phyloP scores from a whole-genome alignment of 169 alveolate genomes.

The Cryptosporidium viatorum region DNA sequence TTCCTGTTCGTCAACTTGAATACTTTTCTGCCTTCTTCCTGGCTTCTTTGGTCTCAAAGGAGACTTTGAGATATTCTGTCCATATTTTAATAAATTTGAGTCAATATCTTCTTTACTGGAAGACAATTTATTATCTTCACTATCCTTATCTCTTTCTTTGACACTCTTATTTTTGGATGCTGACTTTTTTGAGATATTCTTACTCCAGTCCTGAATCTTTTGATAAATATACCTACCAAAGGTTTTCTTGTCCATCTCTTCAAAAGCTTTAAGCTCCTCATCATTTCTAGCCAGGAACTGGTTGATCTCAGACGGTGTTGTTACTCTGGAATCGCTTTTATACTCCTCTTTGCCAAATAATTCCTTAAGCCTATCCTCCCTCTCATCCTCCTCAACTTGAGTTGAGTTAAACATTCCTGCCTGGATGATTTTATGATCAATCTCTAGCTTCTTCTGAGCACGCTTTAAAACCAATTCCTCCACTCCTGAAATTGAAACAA shows the following conservation, averaged over 20 bases:
- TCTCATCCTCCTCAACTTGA: constrained; percentile 83
- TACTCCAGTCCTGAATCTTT: constrained; percentile 61
- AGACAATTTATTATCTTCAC: background rate
- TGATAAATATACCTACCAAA: constrained; percentile 82
- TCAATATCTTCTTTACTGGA: background rate
- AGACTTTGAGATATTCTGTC: constrained; percentile 26
- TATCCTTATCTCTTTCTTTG: background rate
- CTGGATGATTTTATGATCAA: constrained; percentile 92
- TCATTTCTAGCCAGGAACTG: constrained; percentile 86
- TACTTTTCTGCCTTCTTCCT: constrained; percentile 51
- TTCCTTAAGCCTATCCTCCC: constrained; percentile 87
- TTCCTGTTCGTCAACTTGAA: background rate
- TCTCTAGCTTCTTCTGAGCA: constrained; percentile 91
- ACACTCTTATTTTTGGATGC: background rate
- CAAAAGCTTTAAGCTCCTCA: constrained; percentile 86
- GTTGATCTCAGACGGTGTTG: constrained; percentile 84
- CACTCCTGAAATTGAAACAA: constrained; percentile 88
- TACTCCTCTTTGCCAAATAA: constrained; percentile 84
- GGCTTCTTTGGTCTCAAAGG: constrained; percentile 62
- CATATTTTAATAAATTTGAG: constrained; percentile 12
- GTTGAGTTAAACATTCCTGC: constrained; percentile 92
- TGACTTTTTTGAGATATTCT: background rate
- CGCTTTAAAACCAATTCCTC: constrained; percentile 91
- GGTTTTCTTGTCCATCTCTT: constrained; percentile 86
- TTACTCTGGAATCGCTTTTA: constrained; percentile 84